Evolutionary conservation across 345 rosid species (phyloP).

Genomic region (Rhodamnia argentea): DNA sequence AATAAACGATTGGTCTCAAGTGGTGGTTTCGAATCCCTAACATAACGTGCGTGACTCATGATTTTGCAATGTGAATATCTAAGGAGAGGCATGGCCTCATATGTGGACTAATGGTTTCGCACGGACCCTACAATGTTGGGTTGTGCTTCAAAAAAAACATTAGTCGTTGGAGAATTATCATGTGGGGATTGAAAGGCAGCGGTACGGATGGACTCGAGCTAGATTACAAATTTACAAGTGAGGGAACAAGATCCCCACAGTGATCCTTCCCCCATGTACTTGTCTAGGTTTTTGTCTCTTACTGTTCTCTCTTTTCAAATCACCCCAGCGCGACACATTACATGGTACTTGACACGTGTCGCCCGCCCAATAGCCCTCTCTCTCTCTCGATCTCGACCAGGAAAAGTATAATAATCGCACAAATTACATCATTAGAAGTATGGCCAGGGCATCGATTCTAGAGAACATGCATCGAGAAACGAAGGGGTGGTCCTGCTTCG

Average conservation of each 20-base stretch:
- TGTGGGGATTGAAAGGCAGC: background rate
- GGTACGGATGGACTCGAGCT: slow-evolving; percentile 15
- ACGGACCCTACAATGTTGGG: slow-evolving; percentile 33
- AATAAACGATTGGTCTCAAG: background rate
- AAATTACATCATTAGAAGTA: background rate
- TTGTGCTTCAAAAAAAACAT: slow-evolving; percentile 10
- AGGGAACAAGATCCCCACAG: slow-evolving; percentile 45
- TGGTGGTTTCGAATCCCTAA: background rate
- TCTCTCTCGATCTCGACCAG: background rate
- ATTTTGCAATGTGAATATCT: slow-evolving; percentile 7
- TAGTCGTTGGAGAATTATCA: background rate
- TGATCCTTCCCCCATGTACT: slow-evolving; percentile 30
- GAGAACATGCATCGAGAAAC: background rate
- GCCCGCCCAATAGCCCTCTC: slow-evolving; percentile 10
- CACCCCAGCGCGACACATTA: slow-evolving; percentile 16
- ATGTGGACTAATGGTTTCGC: slow-evolving; percentile 24
- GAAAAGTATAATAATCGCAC: background rate
- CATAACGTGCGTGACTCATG: background rate
- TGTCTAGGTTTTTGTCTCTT: slow-evolving; percentile 49
- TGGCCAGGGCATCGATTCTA: background rate
- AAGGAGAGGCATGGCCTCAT: slow-evolving; percentile 23
- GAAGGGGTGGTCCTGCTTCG: slow-evolving; percentile 22
- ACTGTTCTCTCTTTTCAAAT: slow-evolving; percentile 15
- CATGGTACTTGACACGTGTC: slow-evolving; percentile 23
- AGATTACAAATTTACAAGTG: slow-evolving; percentile 11